phyloP scores from a whole-genome alignment of 129 eudicot species.

The Saussurea involucrata region DNA sequence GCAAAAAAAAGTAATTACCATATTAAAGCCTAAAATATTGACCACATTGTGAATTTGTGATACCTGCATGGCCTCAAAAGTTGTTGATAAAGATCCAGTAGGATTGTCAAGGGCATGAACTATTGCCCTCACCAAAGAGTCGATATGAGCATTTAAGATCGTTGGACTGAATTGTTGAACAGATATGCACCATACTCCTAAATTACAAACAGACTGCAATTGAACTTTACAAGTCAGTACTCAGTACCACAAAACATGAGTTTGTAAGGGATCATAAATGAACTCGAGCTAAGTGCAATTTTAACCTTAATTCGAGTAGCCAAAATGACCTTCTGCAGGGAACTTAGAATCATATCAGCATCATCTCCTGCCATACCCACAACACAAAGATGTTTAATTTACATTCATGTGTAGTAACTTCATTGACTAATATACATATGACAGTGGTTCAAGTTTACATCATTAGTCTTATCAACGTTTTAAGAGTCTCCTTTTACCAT shows the following conservation, averaged over 20 bases:
- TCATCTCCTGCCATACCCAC: constrained; percentile 44
- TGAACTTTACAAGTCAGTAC: constrained; percentile 6
- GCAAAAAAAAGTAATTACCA: not conserved
- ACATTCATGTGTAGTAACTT: not conserved
- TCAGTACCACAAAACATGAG: not conserved
- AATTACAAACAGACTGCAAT: constrained; percentile 79
- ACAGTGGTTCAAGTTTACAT: not conserved
- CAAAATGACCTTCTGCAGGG: constrained; percentile 53
- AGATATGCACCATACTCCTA: constrained; percentile 92
- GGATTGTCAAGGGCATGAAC: constrained; percentile 90
- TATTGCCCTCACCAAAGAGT: constrained; percentile 59
- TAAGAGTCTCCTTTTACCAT: not conserved
- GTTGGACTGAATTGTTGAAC: constrained; percentile 63
- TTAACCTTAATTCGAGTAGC: constrained; percentile 65
- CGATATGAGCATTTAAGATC: constrained; percentile 43
- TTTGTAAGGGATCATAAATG: not conserved
- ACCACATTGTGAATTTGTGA: constrained; percentile 4
- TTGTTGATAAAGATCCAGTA: constrained; percentile 72
- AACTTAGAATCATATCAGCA: constrained; percentile 46
- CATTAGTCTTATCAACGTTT: not conserved
- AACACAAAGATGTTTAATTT: not conserved
- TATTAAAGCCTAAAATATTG: not conserved
- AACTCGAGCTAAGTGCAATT: constrained; percentile 1
- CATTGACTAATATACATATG: not conserved
- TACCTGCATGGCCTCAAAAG: constrained; percentile 94